These are phyloP conservation scores for Phytophthora cryptogea DNA, from an alignment of 352 stramenopile genomes.

Conservation along the genomic window DNA sequence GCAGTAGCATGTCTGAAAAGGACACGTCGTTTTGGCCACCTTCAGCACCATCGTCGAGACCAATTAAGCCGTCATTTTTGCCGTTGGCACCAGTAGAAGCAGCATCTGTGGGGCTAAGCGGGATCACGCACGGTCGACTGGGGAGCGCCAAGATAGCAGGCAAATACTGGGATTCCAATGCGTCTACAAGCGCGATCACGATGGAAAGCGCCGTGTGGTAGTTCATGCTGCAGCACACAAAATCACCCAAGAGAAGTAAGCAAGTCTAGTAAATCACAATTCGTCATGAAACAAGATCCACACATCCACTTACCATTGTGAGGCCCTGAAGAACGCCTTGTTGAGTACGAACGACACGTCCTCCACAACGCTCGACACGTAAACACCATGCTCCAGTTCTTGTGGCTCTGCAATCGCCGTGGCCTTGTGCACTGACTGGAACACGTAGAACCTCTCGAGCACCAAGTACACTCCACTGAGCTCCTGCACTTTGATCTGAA, in stretches of 20 bases:
- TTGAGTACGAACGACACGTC: slow-evolving; percentile 87
- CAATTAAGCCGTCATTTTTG: neutral
- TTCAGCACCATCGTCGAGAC: slow-evolving; percentile 23
- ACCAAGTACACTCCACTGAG: slow-evolving; percentile 82
- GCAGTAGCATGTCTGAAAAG: slow-evolving; percentile 81
- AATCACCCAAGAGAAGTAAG: slow-evolving; percentile 3
- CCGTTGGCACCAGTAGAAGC: slow-evolving; percentile 4
- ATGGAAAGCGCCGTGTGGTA: slow-evolving; percentile 85
- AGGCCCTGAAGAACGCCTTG: slow-evolving; percentile 79
- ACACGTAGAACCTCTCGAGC: slow-evolving; percentile 85
- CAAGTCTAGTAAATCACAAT: neutral
- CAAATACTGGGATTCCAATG: slow-evolving; percentile 80
- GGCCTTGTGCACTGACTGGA: slow-evolving; percentile 85
- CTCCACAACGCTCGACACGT: slow-evolving; percentile 82
- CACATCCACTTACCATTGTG: slow-evolving; percentile 61
- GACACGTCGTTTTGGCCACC: slow-evolving; percentile 43
- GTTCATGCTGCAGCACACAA: slow-evolving; percentile 50
- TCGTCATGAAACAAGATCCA: neutral
- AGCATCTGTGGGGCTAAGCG: slow-evolving; percentile 31
- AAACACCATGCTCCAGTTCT: slow-evolving; percentile 66
- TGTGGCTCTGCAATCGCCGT: slow-evolving; percentile 82
- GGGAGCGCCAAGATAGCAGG: slow-evolving; percentile 75
- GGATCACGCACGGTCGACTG: slow-evolving; percentile 61
- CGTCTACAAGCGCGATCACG: slow-evolving; percentile 84
- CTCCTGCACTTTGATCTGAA: slow-evolving; percentile 72